A percentile compares a stretch with the other conserved stretches of the same genome.
phyloP scores from a whole-genome alignment of 345 rosid species.

The Eucalyptus polyanthemos region DNA sequence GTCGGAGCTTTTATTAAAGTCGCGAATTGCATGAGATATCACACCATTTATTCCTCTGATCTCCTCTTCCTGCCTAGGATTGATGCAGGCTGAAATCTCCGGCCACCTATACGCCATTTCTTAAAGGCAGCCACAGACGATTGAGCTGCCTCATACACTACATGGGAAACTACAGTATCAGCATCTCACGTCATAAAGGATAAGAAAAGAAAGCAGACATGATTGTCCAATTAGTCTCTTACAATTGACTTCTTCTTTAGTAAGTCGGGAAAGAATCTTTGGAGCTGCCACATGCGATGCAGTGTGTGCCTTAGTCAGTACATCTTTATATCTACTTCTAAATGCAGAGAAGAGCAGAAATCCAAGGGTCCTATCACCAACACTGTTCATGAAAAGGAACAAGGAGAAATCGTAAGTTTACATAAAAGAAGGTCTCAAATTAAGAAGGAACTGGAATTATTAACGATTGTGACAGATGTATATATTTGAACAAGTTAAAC shows the following conservation, averaged over 20 bases:
- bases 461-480: background rate
- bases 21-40: background rate
- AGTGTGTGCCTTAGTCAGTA: constrained; percentile 68
- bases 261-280: constrained; percentile 37
- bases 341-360: constrained; percentile 62
- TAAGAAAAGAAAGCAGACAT: background rate
- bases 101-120: constrained; percentile 86
- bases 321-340: constrained; percentile 63
- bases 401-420: background rate
- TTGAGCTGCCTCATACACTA: constrained; percentile 81
- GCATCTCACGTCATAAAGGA: background rate
- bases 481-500: background rate
- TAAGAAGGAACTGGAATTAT: background rate
- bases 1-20: background rate
- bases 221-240: constrained; percentile 1
- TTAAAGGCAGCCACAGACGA: constrained; percentile 59
- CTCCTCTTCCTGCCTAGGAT: constrained; percentile 80
- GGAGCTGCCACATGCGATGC: constrained; percentile 45
- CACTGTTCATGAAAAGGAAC: constrained; percentile 9
- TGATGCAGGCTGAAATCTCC: constrained; percentile 76
- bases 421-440: background rate
- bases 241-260: constrained; percentile 68
- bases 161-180: background rate
- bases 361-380: constrained; percentile 62
- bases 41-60: constrained; percentile 12